These are phyloP conservation scores for Talinum fruticosum DNA, from an alignment of 148 eudicot genomes.

Conservation along the genomic window DNA sequence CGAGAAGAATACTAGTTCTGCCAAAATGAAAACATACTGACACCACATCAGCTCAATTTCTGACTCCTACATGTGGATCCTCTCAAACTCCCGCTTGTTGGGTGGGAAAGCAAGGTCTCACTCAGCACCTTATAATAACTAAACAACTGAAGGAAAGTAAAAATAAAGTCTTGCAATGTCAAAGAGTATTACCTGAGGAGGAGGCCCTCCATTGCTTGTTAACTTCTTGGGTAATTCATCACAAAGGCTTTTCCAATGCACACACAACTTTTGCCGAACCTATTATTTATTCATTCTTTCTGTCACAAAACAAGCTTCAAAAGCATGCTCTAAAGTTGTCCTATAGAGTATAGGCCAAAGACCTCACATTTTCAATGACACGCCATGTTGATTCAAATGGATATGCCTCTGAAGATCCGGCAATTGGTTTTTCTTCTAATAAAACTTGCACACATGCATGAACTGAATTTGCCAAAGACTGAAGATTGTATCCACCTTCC, in stretches of 20 bases:
- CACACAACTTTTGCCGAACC: conserved; percentile 66
- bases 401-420: conserved; percentile 61
- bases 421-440: conserved; percentile 60
- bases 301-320: background rate
- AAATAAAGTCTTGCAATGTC: background rate
- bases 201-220: conserved; percentile 36
- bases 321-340: background rate
- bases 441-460: conserved; percentile 83
- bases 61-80: background rate
- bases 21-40: background rate
- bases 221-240: conserved; percentile 53
- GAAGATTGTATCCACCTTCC: conserved; percentile 97
- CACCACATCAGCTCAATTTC: no score
- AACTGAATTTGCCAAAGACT: conserved; percentile 74
- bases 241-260: conserved; percentile 71
- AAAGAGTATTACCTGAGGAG: conserved; percentile 43
- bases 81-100: background rate
- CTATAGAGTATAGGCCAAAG: background rate
- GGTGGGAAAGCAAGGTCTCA: background rate
- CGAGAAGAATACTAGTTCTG: background rate
- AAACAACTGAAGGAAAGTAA: background rate
- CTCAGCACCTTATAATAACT: background rate
- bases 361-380: conserved; percentile 63
- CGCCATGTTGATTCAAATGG: conserved; percentile 96
- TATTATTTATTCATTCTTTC: conserved; percentile 23